A percentile compares a stretch with the other conserved stretches of the same genome.
Evolutionary conservation across 2,329 filamentous ascomycete genomes (phyloP).

Genomic region (Aspergillus sp.): DNA sequence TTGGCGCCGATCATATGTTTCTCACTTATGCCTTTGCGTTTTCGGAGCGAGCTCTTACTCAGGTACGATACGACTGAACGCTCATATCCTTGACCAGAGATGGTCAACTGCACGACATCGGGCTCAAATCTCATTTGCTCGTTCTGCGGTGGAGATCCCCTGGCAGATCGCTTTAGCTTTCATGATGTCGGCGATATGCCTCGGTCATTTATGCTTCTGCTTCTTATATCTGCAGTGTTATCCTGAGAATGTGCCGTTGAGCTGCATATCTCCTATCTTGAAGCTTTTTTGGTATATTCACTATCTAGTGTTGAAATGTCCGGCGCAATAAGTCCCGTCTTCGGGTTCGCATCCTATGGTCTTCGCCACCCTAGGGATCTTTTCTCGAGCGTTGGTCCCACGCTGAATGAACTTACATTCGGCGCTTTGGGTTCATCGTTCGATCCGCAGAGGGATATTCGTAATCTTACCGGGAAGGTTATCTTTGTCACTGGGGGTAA

Average conservation of each 20-base stretch:
- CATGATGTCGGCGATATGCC: too few relatives aligned
- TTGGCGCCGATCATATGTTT: too few relatives aligned
- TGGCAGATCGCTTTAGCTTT: too few relatives aligned
- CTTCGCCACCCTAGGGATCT: constrained; percentile 26
- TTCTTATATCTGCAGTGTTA: neutral
- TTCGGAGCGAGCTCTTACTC: too few relatives aligned
- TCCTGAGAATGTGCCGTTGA: neutral
- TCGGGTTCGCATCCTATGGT: constrained; percentile 14
- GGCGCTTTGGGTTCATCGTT: constrained; percentile 31
- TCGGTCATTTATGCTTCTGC: neutral
- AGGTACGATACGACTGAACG: too few relatives aligned
- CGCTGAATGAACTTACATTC: constrained; percentile 28
- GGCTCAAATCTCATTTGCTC: too few relatives aligned
- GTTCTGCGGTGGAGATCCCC: too few relatives aligned
- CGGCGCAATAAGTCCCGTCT: constrained; percentile 7
- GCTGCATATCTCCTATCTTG: neutral
- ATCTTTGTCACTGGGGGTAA: constrained; percentile 48
- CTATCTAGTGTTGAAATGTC: neutral
- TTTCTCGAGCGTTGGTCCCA: constrained; percentile 26
- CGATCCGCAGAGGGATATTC: constrained; percentile 40
- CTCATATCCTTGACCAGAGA: too few relatives aligned
- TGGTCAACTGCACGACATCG: too few relatives aligned
- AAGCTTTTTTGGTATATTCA: neutral
- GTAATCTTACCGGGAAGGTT: constrained; percentile 43
- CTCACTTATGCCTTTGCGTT: too few relatives aligned